phyloP scores from a whole-genome alignment of 306 rosid species.

The barrel medic (Medicago truncatula) region MtrunA17r5.0-ANR NC_053049.1:990501-991000 shows the following conservation, averaged over 20 bases:
- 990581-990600: slow-evolving; percentile 52
- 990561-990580: slow-evolving; percentile 96
- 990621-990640: slow-evolving; percentile 1
- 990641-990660: neutral
- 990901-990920: slow-evolving; percentile 95
- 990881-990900: slow-evolving; percentile 31
- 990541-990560: slow-evolving; percentile 71
- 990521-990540: slow-evolving; percentile 93
- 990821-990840: neutral
- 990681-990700: slow-evolving; percentile 14
- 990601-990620: neutral
- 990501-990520: slow-evolving; percentile 38
- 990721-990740: neutral
- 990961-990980: slow-evolving; percentile 76
- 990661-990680: slow-evolving; percentile 11
- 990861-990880: slow-evolving; percentile 32
- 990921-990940: slow-evolving; percentile 95
- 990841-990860: neutral
- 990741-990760: slow-evolving; percentile 8
- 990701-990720: neutral
- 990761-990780: slow-evolving; percentile 21
- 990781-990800: slow-evolving; percentile 6
- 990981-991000: slow-evolving; percentile 85
- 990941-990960: slow-evolving; percentile 73
- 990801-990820: slow-evolving; percentile 1